Evolutionary conservation across 371 early-diverging fungal species (phyloP).

Genomic region (Mucor racemosus): DNA sequence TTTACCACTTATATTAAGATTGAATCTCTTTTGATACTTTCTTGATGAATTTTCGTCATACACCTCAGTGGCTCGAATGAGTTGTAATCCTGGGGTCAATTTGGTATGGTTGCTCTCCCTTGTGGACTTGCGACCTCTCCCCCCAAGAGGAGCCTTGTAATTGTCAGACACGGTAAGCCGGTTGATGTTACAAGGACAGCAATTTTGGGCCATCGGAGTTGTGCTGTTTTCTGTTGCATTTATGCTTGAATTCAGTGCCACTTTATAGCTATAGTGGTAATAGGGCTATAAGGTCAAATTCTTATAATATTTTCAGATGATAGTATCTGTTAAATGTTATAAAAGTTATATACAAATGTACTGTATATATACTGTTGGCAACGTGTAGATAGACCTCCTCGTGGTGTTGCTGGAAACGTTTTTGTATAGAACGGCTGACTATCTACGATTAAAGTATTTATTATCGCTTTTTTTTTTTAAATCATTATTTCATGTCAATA

Average conservation of each 20-base stretch:
- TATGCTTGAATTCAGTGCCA: not conserved
- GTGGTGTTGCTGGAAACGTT: not conserved
- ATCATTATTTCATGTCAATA: too few relatives aligned
- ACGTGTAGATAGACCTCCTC: conserved; percentile 1
- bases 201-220: not conserved
- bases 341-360: too few relatives aligned
- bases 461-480: too few relatives aligned
- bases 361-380: not conserved
- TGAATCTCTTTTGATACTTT: not conserved
- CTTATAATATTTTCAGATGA: too few relatives aligned
- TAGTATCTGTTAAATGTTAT: too few relatives aligned
- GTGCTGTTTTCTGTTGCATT: not conserved
- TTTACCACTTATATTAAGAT: not conserved
- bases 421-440: not conserved
- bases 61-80: not conserved
- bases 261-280: not conserved
- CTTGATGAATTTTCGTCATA: not conserved
- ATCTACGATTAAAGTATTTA: not conserved
- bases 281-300: not conserved
- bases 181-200: not conserved
- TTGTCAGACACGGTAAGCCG: not conserved
- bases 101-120: not conserved
- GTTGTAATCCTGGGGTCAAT: not conserved
- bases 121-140: not conserved
- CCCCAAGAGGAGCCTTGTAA: not conserved